Evolutionary conservation across 345 rosid genomes (phyloP).

Genomic region (Geranium rotundifolium): DNA sequence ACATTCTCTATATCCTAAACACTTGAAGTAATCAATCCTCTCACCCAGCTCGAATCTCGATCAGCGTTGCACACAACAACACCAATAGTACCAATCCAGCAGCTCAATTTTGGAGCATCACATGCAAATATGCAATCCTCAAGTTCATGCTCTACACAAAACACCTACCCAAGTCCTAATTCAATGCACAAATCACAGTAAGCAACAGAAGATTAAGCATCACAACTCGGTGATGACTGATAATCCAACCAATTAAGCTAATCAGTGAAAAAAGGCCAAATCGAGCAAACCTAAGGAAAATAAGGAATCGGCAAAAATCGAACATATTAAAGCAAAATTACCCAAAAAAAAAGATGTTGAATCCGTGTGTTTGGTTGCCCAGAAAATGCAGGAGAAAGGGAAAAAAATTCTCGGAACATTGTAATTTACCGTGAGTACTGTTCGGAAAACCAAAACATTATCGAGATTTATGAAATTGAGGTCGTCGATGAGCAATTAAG

Average conservation of each 20-base stretch:
- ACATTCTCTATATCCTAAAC: constrained; percentile 35
- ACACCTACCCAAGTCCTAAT: background rate
- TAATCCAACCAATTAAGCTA: too few species aligned
- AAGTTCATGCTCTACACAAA: background rate
- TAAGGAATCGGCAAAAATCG: too few species aligned
- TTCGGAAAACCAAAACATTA: background rate
- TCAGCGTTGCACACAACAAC: too few species aligned
- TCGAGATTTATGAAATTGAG: background rate
- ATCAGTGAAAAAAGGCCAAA: too few species aligned
- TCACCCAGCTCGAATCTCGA: background rate
- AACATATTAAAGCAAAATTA: too few species aligned
- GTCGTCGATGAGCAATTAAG: background rate
- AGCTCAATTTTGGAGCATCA: background rate
- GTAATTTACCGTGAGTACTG: background rate
- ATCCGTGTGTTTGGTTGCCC: too few species aligned
- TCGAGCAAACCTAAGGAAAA: too few species aligned
- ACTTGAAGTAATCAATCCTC: background rate
- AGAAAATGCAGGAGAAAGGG: background rate
- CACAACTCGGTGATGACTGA: too few species aligned
- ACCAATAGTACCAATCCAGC: background rate
- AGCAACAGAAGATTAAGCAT: too few species aligned
- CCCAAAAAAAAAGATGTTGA: too few species aligned
- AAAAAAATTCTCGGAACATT: background rate
- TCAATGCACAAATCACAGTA: too few species aligned
- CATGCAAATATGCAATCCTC: background rate